Evolutionary conservation across 352 stramenopile genomes (phyloP), one percentile per base, ranked within the genome.

Genomic region (Phytophthora meadii): DNA sequence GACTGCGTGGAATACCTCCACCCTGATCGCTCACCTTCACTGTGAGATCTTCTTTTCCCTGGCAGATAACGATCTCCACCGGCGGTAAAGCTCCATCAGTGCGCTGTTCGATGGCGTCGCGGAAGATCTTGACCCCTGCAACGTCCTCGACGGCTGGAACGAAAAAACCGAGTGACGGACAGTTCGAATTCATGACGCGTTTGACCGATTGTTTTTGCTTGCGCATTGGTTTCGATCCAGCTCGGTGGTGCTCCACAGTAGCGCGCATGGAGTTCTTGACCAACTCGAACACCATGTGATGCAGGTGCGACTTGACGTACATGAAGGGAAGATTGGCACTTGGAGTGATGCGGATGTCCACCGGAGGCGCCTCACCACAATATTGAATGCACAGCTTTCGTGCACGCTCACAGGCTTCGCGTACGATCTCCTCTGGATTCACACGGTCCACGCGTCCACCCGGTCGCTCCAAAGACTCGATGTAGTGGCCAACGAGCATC

Each of bases 261-360:
- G 97, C 97, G 42, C 96, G 83, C 97, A 99, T 98, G 28, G 86
- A 89, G 79, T 99, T 99, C 81, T 99, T 99, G 30, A 99, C 72
- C 5, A 99, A 74, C 81, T 99, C 97, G 58, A 99, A 36, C 12
- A 36, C 30, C 30, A 36, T 36, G 30, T 36, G 30, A 10, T 36
- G 30, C 30, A 36, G 30, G 30, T 36, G 30, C 30, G 30, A 36
- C 9, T 14, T 36, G 30, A 36, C 30, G 4, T 36, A 36, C 30
- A 36, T 36, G 30, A 36, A 36, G 9, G 30, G 30, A 2, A 36
- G 30, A 11, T 2, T 36, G 30, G 30, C 30, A 10, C 30, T 36
- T 36, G 30, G 30, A 4, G 30, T 36, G 9, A 36, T 3, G 30
- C 30, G 30, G 9, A 36, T 36, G 8, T 14, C 30, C 30, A 36